Evolutionary conservation across 805 yeast genomes (phyloP).

Genomic region (Yarrowia sp.): DNA sequence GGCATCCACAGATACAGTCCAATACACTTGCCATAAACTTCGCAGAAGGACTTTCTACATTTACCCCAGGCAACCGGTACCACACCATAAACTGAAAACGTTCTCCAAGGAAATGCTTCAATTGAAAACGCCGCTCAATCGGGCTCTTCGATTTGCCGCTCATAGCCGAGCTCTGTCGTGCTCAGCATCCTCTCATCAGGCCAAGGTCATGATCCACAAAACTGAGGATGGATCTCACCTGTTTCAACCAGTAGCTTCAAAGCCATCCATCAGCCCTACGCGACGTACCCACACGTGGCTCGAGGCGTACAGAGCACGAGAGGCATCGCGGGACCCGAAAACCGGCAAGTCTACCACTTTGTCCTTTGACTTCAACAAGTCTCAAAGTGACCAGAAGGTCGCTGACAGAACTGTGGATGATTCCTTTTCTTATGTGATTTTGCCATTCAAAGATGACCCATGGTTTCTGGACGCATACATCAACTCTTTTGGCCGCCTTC

Average conservation of each 20-base stretch:
- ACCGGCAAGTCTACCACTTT: slow-evolving; percentile 60
- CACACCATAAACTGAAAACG: too few species aligned
- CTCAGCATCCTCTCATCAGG: neutral
- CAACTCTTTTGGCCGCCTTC: slow-evolving; percentile 86
- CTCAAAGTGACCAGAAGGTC: slow-evolving; percentile 74
- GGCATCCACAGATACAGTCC: neutral
- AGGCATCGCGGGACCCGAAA: slow-evolving; percentile 66
- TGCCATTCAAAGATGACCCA: slow-evolving; percentile 85
- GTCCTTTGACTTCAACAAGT: slow-evolving; percentile 48
- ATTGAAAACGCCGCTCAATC: neutral
- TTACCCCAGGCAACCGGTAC: too few species aligned
- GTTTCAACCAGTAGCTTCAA: slow-evolving; percentile 50
- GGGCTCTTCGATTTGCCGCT: neutral
- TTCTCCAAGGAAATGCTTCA: slow-evolving; percentile 7
- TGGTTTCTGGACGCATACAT: slow-evolving; percentile 87
- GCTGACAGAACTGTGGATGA: slow-evolving; percentile 78
- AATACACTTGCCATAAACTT: neutral
- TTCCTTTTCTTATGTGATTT: slow-evolving; percentile 57
- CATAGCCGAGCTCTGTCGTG: slow-evolving; percentile 22
- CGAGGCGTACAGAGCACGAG: slow-evolving; percentile 78
- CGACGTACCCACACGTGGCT: slow-evolving; percentile 75
- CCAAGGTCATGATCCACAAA: slow-evolving; percentile 34
- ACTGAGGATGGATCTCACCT: slow-evolving; percentile 41
- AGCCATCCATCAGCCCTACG: slow-evolving; percentile 51
- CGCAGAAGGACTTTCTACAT: too few species aligned